Percentiles rank a stretch among this genome's conserved stretches.
Evolutionary conservation across 1,284 basidiomycete genomes (phyloP).

Genomic region (Malassezia psittaci): DNA sequence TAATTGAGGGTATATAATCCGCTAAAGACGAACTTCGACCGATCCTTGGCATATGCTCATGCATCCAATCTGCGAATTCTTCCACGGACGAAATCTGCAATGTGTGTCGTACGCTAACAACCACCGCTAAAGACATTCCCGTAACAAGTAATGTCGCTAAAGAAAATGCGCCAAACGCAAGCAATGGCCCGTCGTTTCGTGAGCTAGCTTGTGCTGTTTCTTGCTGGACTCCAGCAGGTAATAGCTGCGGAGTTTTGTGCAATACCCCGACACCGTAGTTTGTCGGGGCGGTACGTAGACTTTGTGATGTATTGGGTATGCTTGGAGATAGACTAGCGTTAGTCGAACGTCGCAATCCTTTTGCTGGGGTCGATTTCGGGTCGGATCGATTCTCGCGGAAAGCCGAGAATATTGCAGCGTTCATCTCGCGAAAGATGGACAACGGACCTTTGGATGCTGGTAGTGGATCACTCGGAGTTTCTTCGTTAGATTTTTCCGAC

Average conservation of each 20-base stretch:
- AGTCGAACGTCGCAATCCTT: not conserved
- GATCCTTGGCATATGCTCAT: constrained; percentile 4
- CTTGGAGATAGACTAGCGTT: not conserved
- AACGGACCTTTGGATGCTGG: not conserved
- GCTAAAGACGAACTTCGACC: not conserved
- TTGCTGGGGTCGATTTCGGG: not conserved
- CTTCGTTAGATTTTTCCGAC: too few species aligned
- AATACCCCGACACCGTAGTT: not conserved
- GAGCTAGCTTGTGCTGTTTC: not conserved
- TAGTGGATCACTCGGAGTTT: not conserved
- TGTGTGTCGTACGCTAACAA: not conserved
- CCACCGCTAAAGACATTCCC: constrained; percentile 1
- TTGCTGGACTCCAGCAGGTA: not conserved
- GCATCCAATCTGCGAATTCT: constrained; percentile 15
- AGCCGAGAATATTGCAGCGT: constrained; percentile 6
- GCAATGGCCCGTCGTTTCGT: not conserved
- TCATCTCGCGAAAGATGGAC: constrained; percentile 14
- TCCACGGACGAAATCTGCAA: constrained; percentile 8
- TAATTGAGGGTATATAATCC: constrained; percentile 1
- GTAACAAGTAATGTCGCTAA: constrained; percentile 13
- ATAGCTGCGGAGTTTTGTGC: not conserved
- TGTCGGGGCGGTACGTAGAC: not conserved
- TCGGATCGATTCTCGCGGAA: not conserved
- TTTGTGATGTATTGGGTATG: not conserved
- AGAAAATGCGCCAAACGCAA: constrained; percentile 12